Percentiles rank a stretch among this genome's conserved stretches.
Conservation (phyloP, 805 yeast genomes). For the Maudiozyma bulderi region DNA sequence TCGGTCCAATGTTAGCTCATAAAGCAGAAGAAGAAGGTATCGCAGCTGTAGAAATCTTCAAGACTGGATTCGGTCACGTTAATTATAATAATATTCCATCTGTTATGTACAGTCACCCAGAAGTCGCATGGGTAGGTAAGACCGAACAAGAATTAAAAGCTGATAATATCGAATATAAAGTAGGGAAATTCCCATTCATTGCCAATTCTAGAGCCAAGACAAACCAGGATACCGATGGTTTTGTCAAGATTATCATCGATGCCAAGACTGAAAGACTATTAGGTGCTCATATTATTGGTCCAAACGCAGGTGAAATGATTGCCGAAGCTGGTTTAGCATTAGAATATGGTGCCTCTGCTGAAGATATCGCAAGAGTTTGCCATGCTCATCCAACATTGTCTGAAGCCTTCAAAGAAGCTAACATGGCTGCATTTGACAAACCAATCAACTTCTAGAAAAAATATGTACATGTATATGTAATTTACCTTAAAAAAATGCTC, state of each 20-base stretch:
- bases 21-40: constrained; percentile 99
- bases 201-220: constrained; percentile 99
- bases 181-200: constrained; percentile 96
- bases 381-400: constrained; percentile 98
- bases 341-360: constrained; percentile 98
- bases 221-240: constrained; percentile 92
- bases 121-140: constrained; percentile 98
- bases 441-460: constrained; percentile 56
- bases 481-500: neutral
- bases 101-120: constrained; percentile 99
- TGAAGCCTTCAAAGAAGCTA: constrained; percentile 98
- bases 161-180: constrained; percentile 82
- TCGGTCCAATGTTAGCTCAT: constrained; percentile 99
- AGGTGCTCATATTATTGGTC: constrained; percentile 95
- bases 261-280: constrained; percentile 93
- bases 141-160: constrained; percentile 90
- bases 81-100: constrained; percentile 97
- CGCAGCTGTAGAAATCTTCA: constrained; percentile 93
- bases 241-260: constrained; percentile 91
- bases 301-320: constrained; percentile 99
- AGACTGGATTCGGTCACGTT: constrained; percentile 92
- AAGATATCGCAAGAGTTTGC: constrained; percentile 93
- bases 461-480: neutral
- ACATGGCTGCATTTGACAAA: constrained; percentile 82
- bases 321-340: constrained; percentile 96